Conservation (phyloP, 208 protist species). For the Leishmania guyanensis region DNA sequence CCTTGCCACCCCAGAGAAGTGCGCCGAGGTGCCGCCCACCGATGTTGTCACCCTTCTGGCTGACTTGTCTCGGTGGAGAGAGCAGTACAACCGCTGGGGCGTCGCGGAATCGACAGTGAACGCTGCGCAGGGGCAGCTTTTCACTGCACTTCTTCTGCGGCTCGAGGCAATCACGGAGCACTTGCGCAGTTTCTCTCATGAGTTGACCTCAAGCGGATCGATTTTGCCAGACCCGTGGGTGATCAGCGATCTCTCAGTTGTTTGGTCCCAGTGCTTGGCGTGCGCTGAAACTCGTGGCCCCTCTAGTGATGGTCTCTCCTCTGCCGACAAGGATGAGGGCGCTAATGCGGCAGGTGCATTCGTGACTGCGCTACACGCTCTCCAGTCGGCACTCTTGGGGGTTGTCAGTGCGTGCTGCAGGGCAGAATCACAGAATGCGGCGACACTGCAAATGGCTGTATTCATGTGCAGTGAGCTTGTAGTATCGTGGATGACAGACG, state of each 20-base stretch:
- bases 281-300: too few species aligned
- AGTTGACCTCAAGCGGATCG: background rate
- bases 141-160: background rate
- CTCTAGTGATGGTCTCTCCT: background rate
- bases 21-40: background rate
- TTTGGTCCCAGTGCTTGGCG: background rate
- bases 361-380: background rate
- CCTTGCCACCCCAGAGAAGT: constrained; percentile 2
- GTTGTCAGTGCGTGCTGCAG: background rate
- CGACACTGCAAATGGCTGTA: background rate
- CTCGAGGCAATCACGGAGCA: background rate
- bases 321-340: background rate
- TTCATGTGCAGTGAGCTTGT: constrained; percentile 8
- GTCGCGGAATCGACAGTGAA: too few species aligned
- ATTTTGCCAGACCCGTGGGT: constrained; percentile 3
- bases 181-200: background rate
- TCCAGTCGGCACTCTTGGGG: constrained; percentile 25
- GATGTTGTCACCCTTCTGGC: background rate
- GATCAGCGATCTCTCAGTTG: background rate
- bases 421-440: background rate
- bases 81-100: background rate
- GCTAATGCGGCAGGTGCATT: background rate
- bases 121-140: background rate
- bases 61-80: background rate
- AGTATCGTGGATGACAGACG: constrained; percentile 2